A percentile compares a stretch with the other conserved stretches of the same genome.
Conservation (phyloP, 805 yeast species). For the Wickerhamiella musiphila region DNA sequence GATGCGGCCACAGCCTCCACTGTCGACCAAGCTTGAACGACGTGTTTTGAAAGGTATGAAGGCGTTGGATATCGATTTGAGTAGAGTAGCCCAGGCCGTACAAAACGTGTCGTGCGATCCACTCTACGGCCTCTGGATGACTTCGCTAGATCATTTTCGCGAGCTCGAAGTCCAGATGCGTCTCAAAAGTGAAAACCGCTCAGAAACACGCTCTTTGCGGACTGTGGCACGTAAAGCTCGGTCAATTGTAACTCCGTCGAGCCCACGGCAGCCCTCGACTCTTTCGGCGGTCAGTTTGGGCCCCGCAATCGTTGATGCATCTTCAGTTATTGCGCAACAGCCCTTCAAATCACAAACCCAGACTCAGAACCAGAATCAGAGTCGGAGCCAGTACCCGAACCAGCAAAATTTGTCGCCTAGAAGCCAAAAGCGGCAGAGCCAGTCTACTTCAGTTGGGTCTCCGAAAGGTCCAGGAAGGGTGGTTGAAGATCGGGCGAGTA, state of each 20-base stretch:
- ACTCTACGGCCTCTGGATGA: slow-evolving; percentile 17
- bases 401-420: neutral
- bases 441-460: neutral
- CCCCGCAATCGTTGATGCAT: too few relatives aligned
- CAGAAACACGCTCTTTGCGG: slow-evolving; percentile 5
- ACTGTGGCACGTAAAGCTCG: slow-evolving; percentile 6
- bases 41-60: slow-evolving; percentile 14
- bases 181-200: neutral
- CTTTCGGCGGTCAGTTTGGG: neutral
- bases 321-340: too few relatives aligned
- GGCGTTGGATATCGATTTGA: slow-evolving; percentile 13
- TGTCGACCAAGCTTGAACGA: slow-evolving; percentile 17
- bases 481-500: too few relatives aligned
- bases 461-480: too few relatives aligned
- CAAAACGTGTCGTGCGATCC: slow-evolving; percentile 14
- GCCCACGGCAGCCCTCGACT: neutral
- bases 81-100: slow-evolving; percentile 10
- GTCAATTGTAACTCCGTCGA: slow-evolving; percentile 2
- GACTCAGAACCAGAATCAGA: neutral
- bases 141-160: slow-evolving; percentile 14
- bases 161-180: slow-evolving; percentile 1
- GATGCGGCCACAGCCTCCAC: slow-evolving; percentile 27
- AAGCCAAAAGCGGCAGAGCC: neutral
- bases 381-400: neutral
- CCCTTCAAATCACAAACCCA: too few relatives aligned